A percentile compares a stretch with the other conserved stretches of the same genome.
Conservation (phyloP, 495 filamentous ascomycete species). For the Penicillium antarcticum region DNA sequence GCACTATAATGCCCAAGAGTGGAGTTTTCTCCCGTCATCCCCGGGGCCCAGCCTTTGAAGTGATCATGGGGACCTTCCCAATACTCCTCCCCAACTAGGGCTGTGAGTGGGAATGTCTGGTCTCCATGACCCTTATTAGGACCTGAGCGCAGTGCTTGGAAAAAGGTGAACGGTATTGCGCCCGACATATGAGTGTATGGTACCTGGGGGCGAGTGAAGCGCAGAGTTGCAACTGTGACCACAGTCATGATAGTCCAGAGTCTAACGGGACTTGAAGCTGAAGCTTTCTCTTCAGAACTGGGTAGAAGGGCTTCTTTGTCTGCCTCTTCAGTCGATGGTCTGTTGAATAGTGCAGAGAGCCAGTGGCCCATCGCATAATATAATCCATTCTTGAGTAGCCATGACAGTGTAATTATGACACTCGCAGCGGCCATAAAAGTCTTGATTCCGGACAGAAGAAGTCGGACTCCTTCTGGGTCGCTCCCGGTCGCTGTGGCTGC, state of each 20-base stretch:
- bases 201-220: constrained; percentile 18
- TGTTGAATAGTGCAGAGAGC: constrained; percentile 9
- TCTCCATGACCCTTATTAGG: not conserved
- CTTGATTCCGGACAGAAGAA: constrained; percentile 22
- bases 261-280: not conserved
- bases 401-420: constrained; percentile 10
- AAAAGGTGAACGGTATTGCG: constrained; percentile 20
- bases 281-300: not conserved
- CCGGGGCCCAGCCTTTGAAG: constrained; percentile 24
- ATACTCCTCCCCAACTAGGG: constrained; percentile 11
- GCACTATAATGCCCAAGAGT: constrained; percentile 22
- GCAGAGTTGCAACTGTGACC: constrained; percentile 1
- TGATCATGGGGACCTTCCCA: constrained; percentile 19
- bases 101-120: constrained; percentile 16
- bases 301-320: constrained; percentile 4
- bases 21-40: not conserved
- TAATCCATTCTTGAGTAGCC: constrained; percentile 8
- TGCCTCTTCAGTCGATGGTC: not conserved
- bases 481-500: constrained; percentile 19
- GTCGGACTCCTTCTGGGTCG: constrained; percentile 20
- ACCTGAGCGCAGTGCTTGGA: constrained; percentile 6
- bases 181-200: constrained; percentile 26
- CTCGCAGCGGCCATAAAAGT: constrained; percentile 15
- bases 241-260: constrained; percentile 9
- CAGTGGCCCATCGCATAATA: constrained; percentile 7